Evolutionary conservation across 257 asterid genomes (phyloP).

Genomic region (Voacanga thouarsii): DNA sequence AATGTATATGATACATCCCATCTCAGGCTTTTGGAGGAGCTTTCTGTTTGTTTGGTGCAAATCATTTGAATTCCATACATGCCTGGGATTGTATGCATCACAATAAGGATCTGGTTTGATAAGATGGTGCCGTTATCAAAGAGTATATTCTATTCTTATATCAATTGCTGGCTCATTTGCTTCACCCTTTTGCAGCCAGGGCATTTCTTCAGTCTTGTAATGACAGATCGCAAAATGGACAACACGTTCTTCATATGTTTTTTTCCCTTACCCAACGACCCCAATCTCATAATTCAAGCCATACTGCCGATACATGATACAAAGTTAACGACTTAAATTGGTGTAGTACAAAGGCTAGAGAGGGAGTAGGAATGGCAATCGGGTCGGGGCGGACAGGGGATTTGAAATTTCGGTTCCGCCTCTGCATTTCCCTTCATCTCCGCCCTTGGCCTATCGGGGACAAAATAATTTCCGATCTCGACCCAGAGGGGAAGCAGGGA

Average conservation of each 20-base stretch:
- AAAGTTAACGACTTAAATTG: constrained; percentile 1
- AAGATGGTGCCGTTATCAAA: constrained; percentile 18
- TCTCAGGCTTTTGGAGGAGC: constrained; percentile 7
- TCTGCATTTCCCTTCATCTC: too few relatives aligned
- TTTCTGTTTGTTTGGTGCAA: neutral
- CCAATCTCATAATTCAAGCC: constrained; percentile 8
- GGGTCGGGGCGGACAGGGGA: neutral
- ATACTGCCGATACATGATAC: constrained; percentile 19
- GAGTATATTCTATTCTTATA: neutral
- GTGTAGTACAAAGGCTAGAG: neutral
- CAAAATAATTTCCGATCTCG: too few relatives aligned
- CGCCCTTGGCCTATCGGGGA: too few relatives aligned
- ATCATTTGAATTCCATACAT: neutral
- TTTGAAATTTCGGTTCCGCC: too few relatives aligned
- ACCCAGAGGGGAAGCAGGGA: too few relatives aligned
- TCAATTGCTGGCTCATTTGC: neutral
- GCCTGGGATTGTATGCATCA: neutral
- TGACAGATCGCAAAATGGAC: constrained; percentile 18
- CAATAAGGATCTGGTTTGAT: neutral
- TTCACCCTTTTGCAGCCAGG: neutral
- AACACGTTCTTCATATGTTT: neutral
- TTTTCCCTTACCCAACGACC: constrained; percentile 10
- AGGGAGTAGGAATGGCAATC: too few relatives aligned
- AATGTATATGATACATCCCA: constrained; percentile 1
- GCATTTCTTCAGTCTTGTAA: neutral